A percentile compares a stretch with the other conserved stretches of the same genome.
phyloP scores from a whole-genome alignment of 805 yeast species.

The Candida sonorensis region DNA sequence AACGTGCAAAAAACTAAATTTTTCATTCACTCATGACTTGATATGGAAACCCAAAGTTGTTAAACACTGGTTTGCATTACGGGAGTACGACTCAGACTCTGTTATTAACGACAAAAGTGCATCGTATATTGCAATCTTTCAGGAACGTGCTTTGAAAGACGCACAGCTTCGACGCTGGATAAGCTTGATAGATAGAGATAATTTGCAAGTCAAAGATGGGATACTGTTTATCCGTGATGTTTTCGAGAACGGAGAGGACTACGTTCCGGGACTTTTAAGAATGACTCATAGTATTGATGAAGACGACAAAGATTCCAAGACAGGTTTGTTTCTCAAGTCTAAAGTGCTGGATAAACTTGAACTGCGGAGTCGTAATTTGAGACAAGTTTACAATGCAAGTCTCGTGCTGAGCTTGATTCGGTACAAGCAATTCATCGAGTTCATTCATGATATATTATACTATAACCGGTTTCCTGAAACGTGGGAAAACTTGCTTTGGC shows the following conservation, averaged over 20 bases:
- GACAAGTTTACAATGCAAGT: constrained; percentile 13
- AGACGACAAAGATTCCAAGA: neutral
- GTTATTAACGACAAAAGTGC: too few relatives aligned
- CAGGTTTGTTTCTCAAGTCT: neutral
- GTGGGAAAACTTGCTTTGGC: constrained; percentile 10
- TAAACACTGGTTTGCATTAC: too few relatives aligned
- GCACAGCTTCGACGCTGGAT: neutral
- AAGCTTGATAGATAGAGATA: neutral
- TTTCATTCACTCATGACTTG: too few relatives aligned
- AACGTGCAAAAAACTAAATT: too few relatives aligned
- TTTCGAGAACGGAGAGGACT: neutral
- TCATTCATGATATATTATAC: neutral
- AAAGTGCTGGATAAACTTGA: constrained; percentile 2
- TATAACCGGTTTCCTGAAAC: constrained; percentile 3
- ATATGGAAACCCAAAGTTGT: too few relatives aligned
- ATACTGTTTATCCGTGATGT: too few relatives aligned
- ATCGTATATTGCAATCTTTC: too few relatives aligned
- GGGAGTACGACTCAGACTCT: too few relatives aligned
- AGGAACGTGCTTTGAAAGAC: too few relatives aligned
- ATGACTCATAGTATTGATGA: constrained; percentile 12
- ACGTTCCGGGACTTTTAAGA: constrained; percentile 16
- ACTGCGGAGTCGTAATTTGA: constrained; percentile 7
- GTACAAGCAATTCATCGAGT: constrained; percentile 4
- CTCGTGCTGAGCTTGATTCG: constrained; percentile 13
- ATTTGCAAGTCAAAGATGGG: neutral